phyloP scores from a whole-genome alignment of 2,329 filamentous ascomycete species.

The Alternaria incomplexa region DNA sequence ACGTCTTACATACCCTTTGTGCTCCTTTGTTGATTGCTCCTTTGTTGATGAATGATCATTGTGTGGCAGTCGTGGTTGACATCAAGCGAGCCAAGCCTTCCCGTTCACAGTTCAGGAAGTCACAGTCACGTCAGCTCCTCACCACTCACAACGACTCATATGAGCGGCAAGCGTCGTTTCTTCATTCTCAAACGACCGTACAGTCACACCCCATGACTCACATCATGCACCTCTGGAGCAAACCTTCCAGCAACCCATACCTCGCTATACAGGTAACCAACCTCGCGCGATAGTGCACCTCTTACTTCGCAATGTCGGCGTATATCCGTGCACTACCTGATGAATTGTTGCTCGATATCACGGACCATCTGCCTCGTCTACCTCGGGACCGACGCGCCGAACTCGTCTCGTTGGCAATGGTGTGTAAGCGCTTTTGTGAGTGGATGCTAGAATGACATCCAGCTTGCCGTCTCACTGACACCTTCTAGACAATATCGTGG shows the following conservation, averaged over 20 bases:
- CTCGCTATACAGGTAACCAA: not conserved
- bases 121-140: not conserved
- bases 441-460: not conserved
- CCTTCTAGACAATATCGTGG: not conserved
- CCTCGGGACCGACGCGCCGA: not conserved
- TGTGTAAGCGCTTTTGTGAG: not conserved
- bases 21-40: not conserved
- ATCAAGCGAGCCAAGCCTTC: not conserved
- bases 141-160: not conserved
- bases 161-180: not conserved
- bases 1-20: not conserved
- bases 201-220: not conserved
- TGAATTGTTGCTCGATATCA: not conserved
- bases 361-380: not conserved
- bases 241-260: not conserved
- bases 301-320: not conserved
- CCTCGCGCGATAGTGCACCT: not conserved
- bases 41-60: not conserved
- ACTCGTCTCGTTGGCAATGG: not conserved
- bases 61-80: not conserved
- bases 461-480: not conserved
- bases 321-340: not conserved
- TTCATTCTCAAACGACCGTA: not conserved
- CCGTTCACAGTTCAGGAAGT: not conserved
- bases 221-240: not conserved